Evolutionary conservation across 2,329 filamentous ascomycete species (phyloP).

Genomic region (Sphaerulina musiva): DNA sequence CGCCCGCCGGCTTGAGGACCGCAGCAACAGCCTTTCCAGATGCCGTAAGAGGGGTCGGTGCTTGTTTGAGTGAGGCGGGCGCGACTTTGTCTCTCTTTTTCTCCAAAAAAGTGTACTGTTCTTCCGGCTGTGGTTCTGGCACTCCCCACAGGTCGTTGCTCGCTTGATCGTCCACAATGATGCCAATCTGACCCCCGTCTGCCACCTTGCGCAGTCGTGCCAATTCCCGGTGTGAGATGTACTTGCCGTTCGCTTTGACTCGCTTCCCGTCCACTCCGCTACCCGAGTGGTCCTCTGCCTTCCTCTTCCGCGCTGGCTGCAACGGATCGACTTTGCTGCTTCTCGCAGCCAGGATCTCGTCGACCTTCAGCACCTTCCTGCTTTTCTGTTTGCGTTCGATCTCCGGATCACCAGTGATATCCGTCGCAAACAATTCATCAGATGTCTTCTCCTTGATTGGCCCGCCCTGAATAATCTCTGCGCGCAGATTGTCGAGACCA

Average conservation of each 20-base stretch:
- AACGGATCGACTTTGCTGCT: slow-evolving; percentile 71
- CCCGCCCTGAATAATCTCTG: slow-evolving; percentile 87
- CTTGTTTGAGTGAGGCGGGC: slow-evolving; percentile 67
- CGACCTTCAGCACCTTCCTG: slow-evolving; percentile 75
- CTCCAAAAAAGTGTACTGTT: slow-evolving; percentile 59
- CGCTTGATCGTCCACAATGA: slow-evolving; percentile 48
- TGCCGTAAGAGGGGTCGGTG: slow-evolving; percentile 74
- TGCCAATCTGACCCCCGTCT: slow-evolving; percentile 55
- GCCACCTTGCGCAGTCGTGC: slow-evolving; percentile 71
- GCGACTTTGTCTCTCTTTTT: slow-evolving; percentile 57
- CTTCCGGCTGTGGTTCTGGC: slow-evolving; percentile 44
- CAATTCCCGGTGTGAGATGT: slow-evolving; percentile 75
- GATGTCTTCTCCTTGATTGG: slow-evolving; percentile 77
- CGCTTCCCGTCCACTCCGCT: slow-evolving; percentile 61
- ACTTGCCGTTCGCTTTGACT: slow-evolving; percentile 61
- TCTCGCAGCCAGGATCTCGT: slow-evolving; percentile 82
- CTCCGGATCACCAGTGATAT: slow-evolving; percentile 62
- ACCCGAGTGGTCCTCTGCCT: slow-evolving; percentile 58
- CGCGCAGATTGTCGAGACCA: slow-evolving; percentile 75
- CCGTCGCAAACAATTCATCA: slow-evolving; percentile 77
- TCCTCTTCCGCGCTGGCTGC: slow-evolving; percentile 64
- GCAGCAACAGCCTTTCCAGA: slow-evolving; percentile 73
- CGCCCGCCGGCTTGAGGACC: slow-evolving; percentile 70
- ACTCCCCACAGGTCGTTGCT: slow-evolving; percentile 73
- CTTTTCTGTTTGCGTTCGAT: slow-evolving; percentile 58